A percentile compares a stretch with the other conserved stretches of the same genome.
phyloP scores from a whole-genome alignment of 768 basidiomycete species.

The Boletus subparvulus region DNA sequence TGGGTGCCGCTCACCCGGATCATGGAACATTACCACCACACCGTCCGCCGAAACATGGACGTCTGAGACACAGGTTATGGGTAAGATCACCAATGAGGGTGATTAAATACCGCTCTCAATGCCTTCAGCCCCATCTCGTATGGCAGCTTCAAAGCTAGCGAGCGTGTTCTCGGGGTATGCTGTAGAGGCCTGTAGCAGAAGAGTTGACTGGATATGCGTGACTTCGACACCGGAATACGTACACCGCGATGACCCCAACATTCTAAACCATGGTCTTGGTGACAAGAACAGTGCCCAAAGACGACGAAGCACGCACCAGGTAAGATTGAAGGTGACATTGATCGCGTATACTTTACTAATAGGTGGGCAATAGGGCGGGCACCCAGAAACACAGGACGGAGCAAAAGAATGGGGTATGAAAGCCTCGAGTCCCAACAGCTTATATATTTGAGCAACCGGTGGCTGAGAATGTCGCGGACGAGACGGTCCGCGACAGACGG shows the following conservation, averaged over 20 bases:
- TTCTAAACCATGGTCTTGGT: constrained; percentile 39
- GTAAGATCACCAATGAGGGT: constrained; percentile 35
- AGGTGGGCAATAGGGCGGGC: background rate
- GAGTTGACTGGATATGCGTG: background rate
- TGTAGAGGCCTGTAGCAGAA: constrained; percentile 70
- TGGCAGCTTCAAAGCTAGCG: constrained; percentile 92
- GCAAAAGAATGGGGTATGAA: background rate
- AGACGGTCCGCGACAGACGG: background rate
- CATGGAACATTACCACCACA: constrained; percentile 94
- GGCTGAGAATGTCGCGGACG: constrained; percentile 23
- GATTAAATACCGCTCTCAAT: constrained; percentile 92
- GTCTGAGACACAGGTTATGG: constrained; percentile 70
- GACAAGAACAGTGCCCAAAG: background rate
- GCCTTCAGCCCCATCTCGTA: constrained; percentile 91
- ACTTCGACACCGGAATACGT: constrained; percentile 38
- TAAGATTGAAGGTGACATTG: constrained; percentile 25
- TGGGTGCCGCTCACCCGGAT: constrained; percentile 58
- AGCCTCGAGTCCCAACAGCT: background rate
- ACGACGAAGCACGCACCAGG: constrained; percentile 25
- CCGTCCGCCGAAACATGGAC: constrained; percentile 90
- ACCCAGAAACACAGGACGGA: background rate
- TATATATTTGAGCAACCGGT: constrained; percentile 24
- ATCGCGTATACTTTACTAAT: constrained; percentile 4
- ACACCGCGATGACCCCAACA: constrained; percentile 82
- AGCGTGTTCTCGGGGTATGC: constrained; percentile 92